Conservation (phyloP, 371 early-diverging fungal genomes). For the Mortierella sp. region DNA sequence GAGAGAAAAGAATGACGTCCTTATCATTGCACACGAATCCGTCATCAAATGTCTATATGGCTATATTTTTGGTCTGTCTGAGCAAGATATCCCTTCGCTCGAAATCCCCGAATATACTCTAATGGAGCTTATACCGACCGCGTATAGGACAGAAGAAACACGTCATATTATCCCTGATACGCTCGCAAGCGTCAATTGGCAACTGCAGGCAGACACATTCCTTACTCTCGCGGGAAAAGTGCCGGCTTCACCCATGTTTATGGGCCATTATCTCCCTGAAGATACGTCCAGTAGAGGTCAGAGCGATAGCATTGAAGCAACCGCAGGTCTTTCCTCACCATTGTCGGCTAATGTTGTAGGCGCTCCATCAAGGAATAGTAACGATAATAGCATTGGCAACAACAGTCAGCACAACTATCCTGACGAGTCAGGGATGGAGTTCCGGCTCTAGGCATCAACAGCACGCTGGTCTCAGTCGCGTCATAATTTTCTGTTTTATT, state of each 20-base stretch:
- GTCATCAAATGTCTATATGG: conserved; percentile 84
- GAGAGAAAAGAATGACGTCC: conserved; percentile 85
- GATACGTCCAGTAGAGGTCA: conserved; percentile 8
- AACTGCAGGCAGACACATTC: conserved; percentile 31
- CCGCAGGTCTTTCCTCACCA: conserved; percentile 19
- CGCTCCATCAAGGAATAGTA: conserved; percentile 1
- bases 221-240: conserved; percentile 37
- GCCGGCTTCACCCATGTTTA: conserved; percentile 40
- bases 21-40: conserved; percentile 85
- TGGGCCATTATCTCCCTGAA: conserved; percentile 48
- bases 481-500: not conserved
- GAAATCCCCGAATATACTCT: conserved; percentile 80
- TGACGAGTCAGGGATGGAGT: conserved; percentile 2
- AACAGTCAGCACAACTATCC: not conserved
- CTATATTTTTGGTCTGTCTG: conserved; percentile 74
- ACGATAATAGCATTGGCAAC: not conserved
- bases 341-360: conserved; percentile 4
- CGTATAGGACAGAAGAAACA: conserved; percentile 77
- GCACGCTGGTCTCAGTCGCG: not conserved
- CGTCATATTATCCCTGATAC: conserved; percentile 52
- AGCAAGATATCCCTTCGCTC: conserved; percentile 77
- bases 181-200: conserved; percentile 39
- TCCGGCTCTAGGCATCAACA: not conserved
- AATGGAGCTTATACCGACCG: conserved; percentile 84
- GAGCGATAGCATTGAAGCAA: conserved; percentile 6